A percentile compares a stretch with the other conserved stretches of the same genome.
phyloP scores from a whole-genome alignment of 176 grass and related monocot species.

The Cocos nucifera region DNA sequence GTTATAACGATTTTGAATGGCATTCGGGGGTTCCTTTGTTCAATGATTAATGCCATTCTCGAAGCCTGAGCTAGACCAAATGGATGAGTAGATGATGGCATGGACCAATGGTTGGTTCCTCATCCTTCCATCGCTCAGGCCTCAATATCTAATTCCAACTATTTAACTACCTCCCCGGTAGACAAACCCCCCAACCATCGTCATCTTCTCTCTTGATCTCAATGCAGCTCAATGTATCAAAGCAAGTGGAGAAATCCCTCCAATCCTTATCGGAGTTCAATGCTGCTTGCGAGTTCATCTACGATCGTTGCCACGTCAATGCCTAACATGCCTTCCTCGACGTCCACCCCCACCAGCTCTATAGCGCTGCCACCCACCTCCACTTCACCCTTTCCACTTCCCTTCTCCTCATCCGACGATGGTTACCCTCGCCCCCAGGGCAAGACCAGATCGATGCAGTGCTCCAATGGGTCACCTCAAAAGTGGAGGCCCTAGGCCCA shows the following conservation, averaged over 20 bases:
- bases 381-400: slow-evolving; percentile 23
- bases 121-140: too few species aligned
- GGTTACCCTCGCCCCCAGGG: neutral
- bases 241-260: slow-evolving; percentile 46
- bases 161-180: too few species aligned
- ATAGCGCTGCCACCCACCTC: slow-evolving; percentile 38
- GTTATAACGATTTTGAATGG: too few species aligned
- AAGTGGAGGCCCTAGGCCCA: slow-evolving; percentile 13
- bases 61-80: too few species aligned
- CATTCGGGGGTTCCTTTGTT: too few species aligned
- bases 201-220: too few species aligned
- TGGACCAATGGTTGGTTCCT: too few species aligned
- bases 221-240: slow-evolving; percentile 62
- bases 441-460: neutral
- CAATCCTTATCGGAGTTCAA: slow-evolving; percentile 37
- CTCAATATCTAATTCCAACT: too few species aligned
- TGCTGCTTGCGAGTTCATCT: slow-evolving; percentile 45
- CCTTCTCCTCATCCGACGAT: slow-evolving; percentile 14
- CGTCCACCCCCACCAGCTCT: slow-evolving; percentile 56
- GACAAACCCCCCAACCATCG: too few species aligned
- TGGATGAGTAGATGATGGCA: too few species aligned
- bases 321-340: slow-evolving; percentile 34
- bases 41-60: too few species aligned
- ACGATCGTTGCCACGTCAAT: slow-evolving; percentile 33
- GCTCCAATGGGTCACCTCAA: neutral